A percentile compares a stretch with the other conserved stretches of the same genome.
Conservation (phyloP, 345 rosid species). For the Pugionium dolabratum region DNA sequence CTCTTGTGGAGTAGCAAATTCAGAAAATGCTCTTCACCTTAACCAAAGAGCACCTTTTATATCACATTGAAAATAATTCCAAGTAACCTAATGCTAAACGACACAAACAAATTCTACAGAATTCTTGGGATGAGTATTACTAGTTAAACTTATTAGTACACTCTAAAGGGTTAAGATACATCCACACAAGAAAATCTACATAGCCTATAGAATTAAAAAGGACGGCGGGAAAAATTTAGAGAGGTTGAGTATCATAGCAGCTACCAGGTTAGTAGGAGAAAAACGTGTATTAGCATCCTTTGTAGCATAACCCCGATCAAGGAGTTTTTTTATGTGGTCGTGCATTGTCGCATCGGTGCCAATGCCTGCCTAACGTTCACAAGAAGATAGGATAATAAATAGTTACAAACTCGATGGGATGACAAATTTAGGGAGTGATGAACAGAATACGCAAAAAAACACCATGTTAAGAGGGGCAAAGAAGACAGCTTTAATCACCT, state of each 20-base stretch:
- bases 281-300: conserved; percentile 85
- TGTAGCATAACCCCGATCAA: conserved; percentile 91
- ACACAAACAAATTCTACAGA: background rate
- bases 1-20: background rate
- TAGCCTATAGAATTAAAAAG: background rate
- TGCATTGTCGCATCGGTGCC: conserved; percentile 99
- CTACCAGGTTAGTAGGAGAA: conserved; percentile 91
- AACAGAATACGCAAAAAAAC: conserved; percentile 19
- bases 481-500: conserved; percentile 52
- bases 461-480: conserved; percentile 3
- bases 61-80: background rate
- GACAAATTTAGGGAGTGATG: conserved; percentile 17
- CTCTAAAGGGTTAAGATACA: background rate
- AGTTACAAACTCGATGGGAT: conserved; percentile 1
- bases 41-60: background rate
- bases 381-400: conserved; percentile 18
- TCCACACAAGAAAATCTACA: conserved; percentile 10
- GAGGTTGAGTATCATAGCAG: conserved; percentile 20
- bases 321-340: conserved; percentile 95
- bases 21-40: background rate
- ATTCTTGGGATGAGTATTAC: background rate
- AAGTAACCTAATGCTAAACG: background rate
- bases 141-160: background rate
- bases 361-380: conserved; percentile 72
- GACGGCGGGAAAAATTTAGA: background rate